Conservation (phyloP, 306 rosid genomes). For the Coriaria nepalensis region DNA sequence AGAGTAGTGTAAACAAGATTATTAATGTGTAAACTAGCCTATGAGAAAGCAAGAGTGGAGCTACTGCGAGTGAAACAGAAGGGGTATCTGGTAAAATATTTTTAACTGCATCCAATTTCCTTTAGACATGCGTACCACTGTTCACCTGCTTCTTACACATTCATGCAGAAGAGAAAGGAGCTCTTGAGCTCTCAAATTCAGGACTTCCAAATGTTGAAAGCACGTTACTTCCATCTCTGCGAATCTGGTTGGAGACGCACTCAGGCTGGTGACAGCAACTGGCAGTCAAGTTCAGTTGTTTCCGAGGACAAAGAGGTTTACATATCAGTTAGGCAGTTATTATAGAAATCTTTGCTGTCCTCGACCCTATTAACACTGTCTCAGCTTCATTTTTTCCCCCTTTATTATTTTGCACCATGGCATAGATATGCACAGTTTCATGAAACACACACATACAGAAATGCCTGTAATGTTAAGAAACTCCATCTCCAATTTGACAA, state of each 20-base stretch:
- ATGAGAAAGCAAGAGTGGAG: constrained; percentile 57
- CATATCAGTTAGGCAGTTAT: constrained; percentile 3
- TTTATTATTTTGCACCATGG: too few relatives aligned
- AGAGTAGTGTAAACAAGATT: constrained; percentile 51
- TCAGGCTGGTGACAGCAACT: constrained; percentile 23
- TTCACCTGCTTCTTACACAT: constrained; percentile 16
- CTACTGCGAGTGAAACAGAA: constrained; percentile 45
- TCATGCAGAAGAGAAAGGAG: constrained; percentile 42
- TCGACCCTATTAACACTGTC: background rate
- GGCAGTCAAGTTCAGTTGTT: constrained; percentile 17
- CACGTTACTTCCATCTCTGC: constrained; percentile 17
- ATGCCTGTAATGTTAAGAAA: too few relatives aligned
- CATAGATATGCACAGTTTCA: too few relatives aligned
- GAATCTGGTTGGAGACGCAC: constrained; percentile 21
- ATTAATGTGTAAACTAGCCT: constrained; percentile 36
- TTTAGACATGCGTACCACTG: constrained; percentile 11
- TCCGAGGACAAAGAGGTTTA: constrained; percentile 48
- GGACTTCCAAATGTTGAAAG: constrained; percentile 49
- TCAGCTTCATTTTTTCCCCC: too few relatives aligned
- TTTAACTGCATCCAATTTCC: constrained; percentile 11
- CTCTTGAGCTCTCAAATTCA: constrained; percentile 46
- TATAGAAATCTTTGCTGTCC: background rate
- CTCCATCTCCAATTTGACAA: too few relatives aligned
- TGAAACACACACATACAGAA: too few relatives aligned
- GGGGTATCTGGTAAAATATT: constrained; percentile 42